Evolutionary conservation across 371 early-diverging fungal genomes (phyloP).

Genomic region (Sporodiniella umbellata): DNA sequence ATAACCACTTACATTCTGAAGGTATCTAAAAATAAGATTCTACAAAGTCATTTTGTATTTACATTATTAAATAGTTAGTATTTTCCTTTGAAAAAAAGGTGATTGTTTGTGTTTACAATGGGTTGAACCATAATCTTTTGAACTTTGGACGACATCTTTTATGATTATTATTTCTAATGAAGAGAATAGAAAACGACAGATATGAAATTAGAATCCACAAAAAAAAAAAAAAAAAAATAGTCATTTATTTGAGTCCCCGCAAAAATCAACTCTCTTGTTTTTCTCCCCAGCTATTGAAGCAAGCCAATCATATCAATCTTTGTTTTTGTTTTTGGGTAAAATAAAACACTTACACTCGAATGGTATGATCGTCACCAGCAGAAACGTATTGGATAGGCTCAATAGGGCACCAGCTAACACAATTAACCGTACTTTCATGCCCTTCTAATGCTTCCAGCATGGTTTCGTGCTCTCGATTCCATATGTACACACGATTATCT

Average conservation of each 20-base stretch:
- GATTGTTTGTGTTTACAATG: constrained; percentile 64
- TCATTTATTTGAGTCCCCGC: constrained; percentile 4
- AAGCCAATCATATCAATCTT: too few species aligned
- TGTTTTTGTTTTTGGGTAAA: too few species aligned
- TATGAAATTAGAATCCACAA: too few species aligned
- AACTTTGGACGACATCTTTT: constrained; percentile 77
- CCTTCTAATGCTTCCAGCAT: constrained; percentile 78
- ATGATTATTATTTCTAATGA: not conserved
- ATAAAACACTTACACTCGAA: constrained; percentile 70
- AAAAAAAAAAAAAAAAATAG: too few species aligned
- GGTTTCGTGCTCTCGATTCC: constrained; percentile 81
- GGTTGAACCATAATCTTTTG: constrained; percentile 97
- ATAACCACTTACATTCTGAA: constrained; percentile 59
- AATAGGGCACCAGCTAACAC: constrained; percentile 78
- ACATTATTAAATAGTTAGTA: too few species aligned
- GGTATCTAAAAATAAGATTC: constrained; percentile 94
- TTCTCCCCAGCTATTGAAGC: constrained; percentile 10
- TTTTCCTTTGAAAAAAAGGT: too few species aligned
- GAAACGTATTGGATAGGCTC: constrained; percentile 78
- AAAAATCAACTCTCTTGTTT: not conserved
- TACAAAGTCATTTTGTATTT: constrained; percentile 18
- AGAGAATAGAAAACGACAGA: constrained; percentile 5
- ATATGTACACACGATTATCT: constrained; percentile 85
- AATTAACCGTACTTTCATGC: constrained; percentile 82
- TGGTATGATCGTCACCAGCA: constrained; percentile 91